A percentile compares a stretch with the other conserved stretches of the same genome.
Evolutionary conservation across 73 alveolate genomes (phyloP).

Genomic region (Paramecium tetraurelia): DNA sequence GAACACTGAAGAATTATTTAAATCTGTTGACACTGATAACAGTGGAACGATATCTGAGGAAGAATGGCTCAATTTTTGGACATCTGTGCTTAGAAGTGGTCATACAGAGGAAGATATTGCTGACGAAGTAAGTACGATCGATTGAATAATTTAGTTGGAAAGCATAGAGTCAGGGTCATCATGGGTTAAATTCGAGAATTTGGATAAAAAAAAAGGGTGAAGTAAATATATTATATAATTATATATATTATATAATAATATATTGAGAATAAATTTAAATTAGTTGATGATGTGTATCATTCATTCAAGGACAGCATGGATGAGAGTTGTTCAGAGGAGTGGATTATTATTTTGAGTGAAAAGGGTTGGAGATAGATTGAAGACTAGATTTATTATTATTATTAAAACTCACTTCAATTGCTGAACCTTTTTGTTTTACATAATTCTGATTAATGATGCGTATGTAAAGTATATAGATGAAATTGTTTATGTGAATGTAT

Average conservation of each 20-base stretch:
- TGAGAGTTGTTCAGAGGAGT: background rate
- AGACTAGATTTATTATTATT: background rate
- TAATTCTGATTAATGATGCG: background rate
- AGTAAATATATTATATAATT: background rate
- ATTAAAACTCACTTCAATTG: background rate
- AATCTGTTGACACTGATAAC: constrained; percentile 57
- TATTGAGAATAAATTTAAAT: background rate
- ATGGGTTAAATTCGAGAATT: constrained; percentile 39
- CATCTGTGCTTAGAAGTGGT: constrained; percentile 50
- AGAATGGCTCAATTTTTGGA: constrained; percentile 65
- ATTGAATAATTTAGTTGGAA: background rate
- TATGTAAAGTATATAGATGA: background rate
- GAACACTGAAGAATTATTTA: constrained; percentile 63
- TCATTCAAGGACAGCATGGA: background rate
- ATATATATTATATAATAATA: background rate
- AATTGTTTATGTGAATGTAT: background rate
- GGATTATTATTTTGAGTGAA: background rate
- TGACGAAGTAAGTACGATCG: constrained; percentile 36
- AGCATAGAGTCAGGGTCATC: constrained; percentile 21
- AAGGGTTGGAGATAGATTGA: background rate
- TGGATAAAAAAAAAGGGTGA: constrained; percentile 4
- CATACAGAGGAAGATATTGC: constrained; percentile 56
- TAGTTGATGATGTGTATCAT: background rate
- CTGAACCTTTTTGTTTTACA: background rate
- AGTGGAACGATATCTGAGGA: constrained; percentile 67